phyloP scores from a whole-genome alignment of 1,139 yeast species.

The Suhomyces anneliseae region DNA sequence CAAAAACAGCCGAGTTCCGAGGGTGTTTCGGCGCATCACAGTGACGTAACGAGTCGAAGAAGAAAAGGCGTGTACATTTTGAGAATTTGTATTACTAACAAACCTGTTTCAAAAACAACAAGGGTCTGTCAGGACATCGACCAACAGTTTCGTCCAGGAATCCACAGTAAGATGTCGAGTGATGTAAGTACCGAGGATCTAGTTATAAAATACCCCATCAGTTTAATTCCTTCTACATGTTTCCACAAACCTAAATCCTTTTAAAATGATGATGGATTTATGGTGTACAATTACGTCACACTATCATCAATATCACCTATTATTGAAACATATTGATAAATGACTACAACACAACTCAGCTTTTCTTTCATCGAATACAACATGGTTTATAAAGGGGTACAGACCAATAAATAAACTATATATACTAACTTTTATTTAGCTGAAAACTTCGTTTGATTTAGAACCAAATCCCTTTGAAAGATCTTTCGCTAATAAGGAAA shows the following conservation, averaged over 20 bases:
- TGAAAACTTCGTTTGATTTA: conserved; percentile 60
- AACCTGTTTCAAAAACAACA: conserved; percentile 1
- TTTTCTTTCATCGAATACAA: no score
- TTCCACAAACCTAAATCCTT: no score
- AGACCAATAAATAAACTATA: no score
- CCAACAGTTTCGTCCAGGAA: background rate
- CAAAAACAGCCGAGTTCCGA: background rate
- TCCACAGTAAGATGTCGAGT: conserved; percentile 6
- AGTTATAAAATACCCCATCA: background rate
- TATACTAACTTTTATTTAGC: conserved; percentile 19
- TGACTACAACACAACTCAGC: no score
- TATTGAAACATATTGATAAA: no score
- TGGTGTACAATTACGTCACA: conserved; percentile 10
- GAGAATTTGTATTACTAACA: conserved; percentile 6
- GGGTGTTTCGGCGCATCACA: conserved; percentile 2
- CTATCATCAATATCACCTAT: background rate
- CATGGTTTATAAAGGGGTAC: no score
- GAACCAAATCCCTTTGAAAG: conserved; percentile 97
- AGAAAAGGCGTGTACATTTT: background rate
- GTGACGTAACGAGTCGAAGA: conserved; percentile 9
- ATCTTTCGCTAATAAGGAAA: conserved; percentile 71
- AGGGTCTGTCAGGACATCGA: background rate
- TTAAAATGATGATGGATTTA: background rate
- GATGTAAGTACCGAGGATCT: conserved; percentile 8
- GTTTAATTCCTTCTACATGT: no score